Conservation (phyloP, 345 rosid genomes). For the Euphorbia lathyris region DNA sequence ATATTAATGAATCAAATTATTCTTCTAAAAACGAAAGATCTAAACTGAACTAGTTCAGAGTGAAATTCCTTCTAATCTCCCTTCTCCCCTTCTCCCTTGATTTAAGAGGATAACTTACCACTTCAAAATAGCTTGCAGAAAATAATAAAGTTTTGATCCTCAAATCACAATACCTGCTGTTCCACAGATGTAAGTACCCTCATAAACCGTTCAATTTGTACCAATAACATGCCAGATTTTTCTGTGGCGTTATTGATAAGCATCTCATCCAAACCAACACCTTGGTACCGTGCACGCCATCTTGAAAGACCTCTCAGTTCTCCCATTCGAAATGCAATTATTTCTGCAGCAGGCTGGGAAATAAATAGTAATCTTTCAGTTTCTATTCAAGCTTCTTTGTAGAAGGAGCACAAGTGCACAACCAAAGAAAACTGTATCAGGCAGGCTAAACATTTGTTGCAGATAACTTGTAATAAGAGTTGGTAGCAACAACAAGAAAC, state of each 20-base stretch:
- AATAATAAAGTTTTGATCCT: not conserved
- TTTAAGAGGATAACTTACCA: not conserved
- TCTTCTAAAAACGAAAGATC: not conserved
- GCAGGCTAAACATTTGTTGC: constrained; percentile 5
- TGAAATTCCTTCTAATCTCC: not conserved
- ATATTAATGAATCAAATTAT: not conserved
- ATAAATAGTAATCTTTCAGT: constrained; percentile 38
- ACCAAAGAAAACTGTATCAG: constrained; percentile 17
- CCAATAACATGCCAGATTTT: constrained; percentile 68
- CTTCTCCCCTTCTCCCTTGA: not conserved
- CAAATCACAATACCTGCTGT: constrained; percentile 56
- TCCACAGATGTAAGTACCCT: constrained; percentile 77
- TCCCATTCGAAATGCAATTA: constrained; percentile 89
- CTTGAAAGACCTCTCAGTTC: constrained; percentile 88
- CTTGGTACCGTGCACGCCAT: constrained; percentile 81
- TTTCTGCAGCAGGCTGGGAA: constrained; percentile 93
- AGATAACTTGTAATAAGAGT: constrained; percentile 9
- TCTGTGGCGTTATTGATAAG: constrained; percentile 67
- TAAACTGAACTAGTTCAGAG: constrained; percentile 12
- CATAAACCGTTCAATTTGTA: constrained; percentile 83
- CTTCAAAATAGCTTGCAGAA: not conserved
- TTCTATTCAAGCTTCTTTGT: constrained; percentile 26
- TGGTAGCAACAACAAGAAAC: not conserved
- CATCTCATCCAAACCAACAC: constrained; percentile 73
- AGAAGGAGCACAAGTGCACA: constrained; percentile 17